These are phyloP conservation scores for Ascochyta lentis DNA, from an alignment of 2,329 filamentous ascomycete genomes.

Conservation along the genomic window DNA sequence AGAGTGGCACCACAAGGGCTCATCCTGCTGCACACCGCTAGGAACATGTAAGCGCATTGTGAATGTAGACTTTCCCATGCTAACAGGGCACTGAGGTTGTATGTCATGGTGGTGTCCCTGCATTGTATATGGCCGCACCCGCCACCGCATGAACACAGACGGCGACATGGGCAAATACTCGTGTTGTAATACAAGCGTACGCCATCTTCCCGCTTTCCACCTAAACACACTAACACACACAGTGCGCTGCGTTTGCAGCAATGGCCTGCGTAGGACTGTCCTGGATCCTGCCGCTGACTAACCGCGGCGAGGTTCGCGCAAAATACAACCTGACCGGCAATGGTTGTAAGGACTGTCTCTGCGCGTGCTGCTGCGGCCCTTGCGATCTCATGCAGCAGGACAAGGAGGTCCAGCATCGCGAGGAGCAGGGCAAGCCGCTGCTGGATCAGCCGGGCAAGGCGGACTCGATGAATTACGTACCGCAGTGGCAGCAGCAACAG, in stretches of 20 bases:
- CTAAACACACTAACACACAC: slow-evolving; percentile 5
- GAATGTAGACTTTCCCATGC: not conserved
- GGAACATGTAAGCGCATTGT: slow-evolving; percentile 32
- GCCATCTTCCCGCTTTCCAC: not conserved
- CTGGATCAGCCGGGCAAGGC: slow-evolving; percentile 30
- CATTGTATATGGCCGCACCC: slow-evolving; percentile 39
- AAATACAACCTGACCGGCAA: slow-evolving; percentile 43
- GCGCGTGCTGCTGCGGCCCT: slow-evolving; percentile 43
- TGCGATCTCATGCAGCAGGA: slow-evolving; percentile 46
- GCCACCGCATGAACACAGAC: slow-evolving; percentile 39
- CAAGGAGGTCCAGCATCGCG: slow-evolving; percentile 38
- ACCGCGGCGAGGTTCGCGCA: slow-evolving; percentile 40
- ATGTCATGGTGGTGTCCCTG: slow-evolving; percentile 45
- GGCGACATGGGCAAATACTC: slow-evolving; percentile 38
- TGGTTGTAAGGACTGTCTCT: slow-evolving; percentile 43
- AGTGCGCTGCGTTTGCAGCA: slow-evolving; percentile 38
- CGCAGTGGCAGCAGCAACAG: slow-evolving; percentile 27
- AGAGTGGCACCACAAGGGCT: slow-evolving; percentile 41
- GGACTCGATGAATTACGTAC: slow-evolving; percentile 33
- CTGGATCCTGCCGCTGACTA: slow-evolving; percentile 43
- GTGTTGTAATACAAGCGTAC: slow-evolving; percentile 37
- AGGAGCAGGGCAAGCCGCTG: slow-evolving; percentile 22
- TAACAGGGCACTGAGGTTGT: slow-evolving; percentile 29
- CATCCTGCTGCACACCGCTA: slow-evolving; percentile 40
- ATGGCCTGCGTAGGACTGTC: slow-evolving; percentile 34